Conservation (phyloP, 331 rosid genomes). For the Acacia concinna region DNA sequence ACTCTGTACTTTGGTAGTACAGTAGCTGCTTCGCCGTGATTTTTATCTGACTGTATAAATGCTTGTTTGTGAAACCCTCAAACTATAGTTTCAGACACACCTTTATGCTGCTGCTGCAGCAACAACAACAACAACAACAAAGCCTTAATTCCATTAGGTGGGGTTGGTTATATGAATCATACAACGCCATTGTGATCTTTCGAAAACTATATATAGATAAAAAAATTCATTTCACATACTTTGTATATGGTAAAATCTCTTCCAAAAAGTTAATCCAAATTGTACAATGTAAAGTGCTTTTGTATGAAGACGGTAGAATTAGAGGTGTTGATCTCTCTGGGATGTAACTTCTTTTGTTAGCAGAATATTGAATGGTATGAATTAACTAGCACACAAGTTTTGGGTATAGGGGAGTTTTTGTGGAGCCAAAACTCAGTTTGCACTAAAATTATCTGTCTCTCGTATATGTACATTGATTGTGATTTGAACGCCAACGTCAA, state of each 20-base stretch:
- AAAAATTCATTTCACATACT: too few species aligned
- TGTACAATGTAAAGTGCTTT: neutral
- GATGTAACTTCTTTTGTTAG: neutral
- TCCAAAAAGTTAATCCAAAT: neutral
- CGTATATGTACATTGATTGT: neutral
- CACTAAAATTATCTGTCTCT: neutral
- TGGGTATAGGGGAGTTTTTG: neutral
- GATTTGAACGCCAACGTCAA: too few species aligned
- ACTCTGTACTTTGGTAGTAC: slow-evolving; percentile 35
- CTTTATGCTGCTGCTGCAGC: too few species aligned
- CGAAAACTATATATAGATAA: too few species aligned
- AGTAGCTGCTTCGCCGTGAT: slow-evolving; percentile 1
- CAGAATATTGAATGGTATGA: neutral
- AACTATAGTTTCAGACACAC: too few species aligned
- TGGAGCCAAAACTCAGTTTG: neutral
- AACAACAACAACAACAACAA: too few species aligned
- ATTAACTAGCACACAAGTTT: neutral
- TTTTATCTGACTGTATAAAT: neutral
- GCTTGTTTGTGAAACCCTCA: too few species aligned
- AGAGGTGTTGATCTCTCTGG: neutral
- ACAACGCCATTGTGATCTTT: too few species aligned
- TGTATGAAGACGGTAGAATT: neutral
- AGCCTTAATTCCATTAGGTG: too few species aligned
- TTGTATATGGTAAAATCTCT: too few species aligned
- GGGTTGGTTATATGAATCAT: too few species aligned